phyloP scores from a whole-genome alignment of 139 green algal species.

The Mychonastes homosphaera region DNA sequence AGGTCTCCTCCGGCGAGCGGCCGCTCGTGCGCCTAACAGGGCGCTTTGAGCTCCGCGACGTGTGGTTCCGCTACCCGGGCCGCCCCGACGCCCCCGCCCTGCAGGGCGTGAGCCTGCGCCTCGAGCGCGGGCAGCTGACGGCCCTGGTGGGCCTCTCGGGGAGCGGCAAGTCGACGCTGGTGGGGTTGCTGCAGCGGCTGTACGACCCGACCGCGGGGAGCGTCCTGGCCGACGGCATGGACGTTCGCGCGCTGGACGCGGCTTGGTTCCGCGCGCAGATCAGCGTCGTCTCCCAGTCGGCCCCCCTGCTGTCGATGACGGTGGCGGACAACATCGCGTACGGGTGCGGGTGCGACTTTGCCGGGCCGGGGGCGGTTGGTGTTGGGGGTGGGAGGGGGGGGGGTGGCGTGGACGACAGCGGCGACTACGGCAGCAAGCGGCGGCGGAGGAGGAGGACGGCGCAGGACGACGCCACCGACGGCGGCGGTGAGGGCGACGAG shows the following conservation, averaged over 20 bases:
- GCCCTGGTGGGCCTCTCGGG: constrained; percentile 54
- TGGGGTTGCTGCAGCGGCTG: constrained; percentile 61
- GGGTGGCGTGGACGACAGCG: background rate
- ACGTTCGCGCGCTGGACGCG: constrained; percentile 41
- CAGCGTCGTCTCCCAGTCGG: constrained; percentile 53
- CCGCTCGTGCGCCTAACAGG: constrained; percentile 31
- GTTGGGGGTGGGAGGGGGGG: background rate
- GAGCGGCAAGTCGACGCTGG: constrained; percentile 59
- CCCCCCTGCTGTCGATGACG: constrained; percentile 43
- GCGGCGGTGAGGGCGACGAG: too few relatives aligned
- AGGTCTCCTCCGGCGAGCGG: constrained; percentile 33
- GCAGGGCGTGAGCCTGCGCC: background rate
- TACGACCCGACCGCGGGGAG: constrained; percentile 52
- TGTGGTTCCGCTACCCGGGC: constrained; percentile 35
- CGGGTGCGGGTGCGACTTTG: constrained; percentile 16
- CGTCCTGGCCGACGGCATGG: constrained; percentile 29
- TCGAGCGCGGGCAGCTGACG: constrained; percentile 23
- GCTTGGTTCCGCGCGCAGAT: constrained; percentile 53
- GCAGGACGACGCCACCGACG: too few relatives aligned
- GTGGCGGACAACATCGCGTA: constrained; percentile 68
- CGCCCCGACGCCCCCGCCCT: background rate
- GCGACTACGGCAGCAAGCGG: background rate
- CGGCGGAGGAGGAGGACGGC: too few relatives aligned
- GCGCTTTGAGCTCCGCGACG: constrained; percentile 38
- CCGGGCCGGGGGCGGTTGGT: constrained; percentile 7